These are phyloP conservation scores for Hibiscus tridactylites DNA, from an alignment of 345 rosid species.

Conservation along the genomic window DNA sequence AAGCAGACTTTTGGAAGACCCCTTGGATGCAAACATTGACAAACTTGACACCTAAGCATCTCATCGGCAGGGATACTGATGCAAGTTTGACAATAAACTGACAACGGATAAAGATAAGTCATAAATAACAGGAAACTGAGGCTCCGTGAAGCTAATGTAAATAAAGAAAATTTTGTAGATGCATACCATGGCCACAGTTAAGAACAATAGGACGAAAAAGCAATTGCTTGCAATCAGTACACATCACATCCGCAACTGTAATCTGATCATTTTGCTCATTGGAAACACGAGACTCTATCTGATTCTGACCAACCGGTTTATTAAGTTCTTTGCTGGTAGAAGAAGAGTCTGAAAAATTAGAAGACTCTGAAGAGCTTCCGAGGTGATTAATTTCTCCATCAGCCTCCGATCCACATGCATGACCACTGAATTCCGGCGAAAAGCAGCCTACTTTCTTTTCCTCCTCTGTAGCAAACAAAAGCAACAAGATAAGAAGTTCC, in stretches of 20 bases:
- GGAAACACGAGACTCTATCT: slow-evolving; percentile 5
- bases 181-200: slow-evolving; percentile 85
- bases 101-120: background rate
- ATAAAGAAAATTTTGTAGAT: background rate
- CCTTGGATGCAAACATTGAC: slow-evolving; percentile 52
- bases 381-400: slow-evolving; percentile 18
- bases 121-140: background rate
- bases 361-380: slow-evolving; percentile 10
- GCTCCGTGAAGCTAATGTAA: background rate
- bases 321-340: slow-evolving; percentile 16
- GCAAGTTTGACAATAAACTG: slow-evolving; percentile 74
- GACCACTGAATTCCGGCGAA: slow-evolving; percentile 53
- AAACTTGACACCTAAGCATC: slow-evolving; percentile 52
- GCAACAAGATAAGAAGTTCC: background rate
- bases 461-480: slow-evolving; percentile 41
- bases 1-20: slow-evolving; percentile 58
- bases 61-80: slow-evolving; percentile 27
- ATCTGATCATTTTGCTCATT: slow-evolving; percentile 22
- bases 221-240: slow-evolving; percentile 60
- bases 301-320: slow-evolving; percentile 10
- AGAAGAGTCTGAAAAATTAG: slow-evolving; percentile 11
- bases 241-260: slow-evolving; percentile 46
- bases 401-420: slow-evolving; percentile 9
- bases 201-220: slow-evolving; percentile 55
- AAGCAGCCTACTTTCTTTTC: slow-evolving; percentile 26